Evolutionary conservation across 495 filamentous ascomycete species (phyloP), one percentile per base, ranked within the genome.

Genomic region (Podospora conica): DNA sequence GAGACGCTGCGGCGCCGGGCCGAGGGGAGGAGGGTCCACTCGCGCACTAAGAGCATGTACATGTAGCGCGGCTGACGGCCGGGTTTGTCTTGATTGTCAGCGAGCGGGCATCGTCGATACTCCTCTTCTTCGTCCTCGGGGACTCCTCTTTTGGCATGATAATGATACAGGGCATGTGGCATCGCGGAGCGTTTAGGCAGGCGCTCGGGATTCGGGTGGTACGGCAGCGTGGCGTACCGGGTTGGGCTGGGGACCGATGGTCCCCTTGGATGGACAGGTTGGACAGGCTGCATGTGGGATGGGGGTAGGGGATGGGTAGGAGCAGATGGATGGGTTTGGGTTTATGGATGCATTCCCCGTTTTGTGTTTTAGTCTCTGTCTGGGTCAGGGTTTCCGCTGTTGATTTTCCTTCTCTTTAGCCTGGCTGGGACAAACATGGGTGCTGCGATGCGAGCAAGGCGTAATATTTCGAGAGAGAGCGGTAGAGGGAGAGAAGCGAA

Each of bases 41-140:
- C 79, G 57, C 74, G 83, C 12, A 84, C 82, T 22, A 86, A 85
- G 77, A 86, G 83, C 69, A 82, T 81, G 78, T 79, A 81, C 57
- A 23, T 65, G 27, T 69, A 61, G 66, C 29, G 18, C 25, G 58
- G 24, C 55, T 23, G 61, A 9, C 27, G 48, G 20, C 8, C n/a
- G n/a, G 20, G 28, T 9, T 11, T 31, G 15, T 31, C 23, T 33
- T 60, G 58, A 15, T 15, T 60, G 58, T 28, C 12, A 20, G 60
- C 40, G 22, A 48, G 60, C 33, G 61, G n/a, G 12, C 24, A 48
- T 48, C 53, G 24, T 20, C 11, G 20, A 53, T 29, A 53, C n/a
- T 31, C n/a, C 60, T 53, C 20, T 48, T 61, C 29, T 61, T 61
- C 7, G 54, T 63, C 53, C 11, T 53, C 55, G 55, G 54, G 21